Conservation (phyloP, 805 yeast species). For the Cyberlindnera xishuangbannaensis region DNA sequence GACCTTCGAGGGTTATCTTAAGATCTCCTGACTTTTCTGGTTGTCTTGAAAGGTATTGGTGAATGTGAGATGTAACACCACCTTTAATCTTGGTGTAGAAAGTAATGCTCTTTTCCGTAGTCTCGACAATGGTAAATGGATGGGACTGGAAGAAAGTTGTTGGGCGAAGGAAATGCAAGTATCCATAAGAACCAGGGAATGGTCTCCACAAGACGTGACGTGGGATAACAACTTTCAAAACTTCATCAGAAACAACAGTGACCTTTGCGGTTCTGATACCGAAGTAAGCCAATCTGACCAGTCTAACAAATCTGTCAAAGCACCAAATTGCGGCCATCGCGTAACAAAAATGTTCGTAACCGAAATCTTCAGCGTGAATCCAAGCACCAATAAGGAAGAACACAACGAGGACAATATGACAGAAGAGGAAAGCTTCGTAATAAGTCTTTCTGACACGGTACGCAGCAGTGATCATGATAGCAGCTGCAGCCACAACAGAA, state of each 20-base stretch:
- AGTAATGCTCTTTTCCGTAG: constrained; percentile 33
- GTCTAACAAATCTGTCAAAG: constrained; percentile 45
- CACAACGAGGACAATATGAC: constrained; percentile 52
- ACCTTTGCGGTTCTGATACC: constrained; percentile 23
- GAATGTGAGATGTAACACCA: constrained; percentile 38
- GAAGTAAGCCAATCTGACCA: constrained; percentile 19
- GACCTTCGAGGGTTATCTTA: constrained; percentile 54
- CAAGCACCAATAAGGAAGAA: constrained; percentile 49
- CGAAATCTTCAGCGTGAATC: constrained; percentile 48
- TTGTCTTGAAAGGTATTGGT: constrained; percentile 23
- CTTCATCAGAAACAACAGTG: constrained; percentile 33
- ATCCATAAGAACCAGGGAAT: constrained; percentile 54
- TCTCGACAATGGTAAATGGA: constrained; percentile 58
- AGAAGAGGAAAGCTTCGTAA: constrained; percentile 56
- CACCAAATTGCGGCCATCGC: constrained; percentile 38
- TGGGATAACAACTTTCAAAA: constrained; percentile 34
- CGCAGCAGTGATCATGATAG: constrained; percentile 12
- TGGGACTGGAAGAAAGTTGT: constrained; percentile 62
- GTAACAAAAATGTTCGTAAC: constrained; percentile 42
- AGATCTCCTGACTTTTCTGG: constrained; percentile 20
- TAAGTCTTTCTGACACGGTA: constrained; percentile 43
- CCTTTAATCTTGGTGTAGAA: constrained; percentile 47
- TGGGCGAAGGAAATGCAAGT: constrained; percentile 48
- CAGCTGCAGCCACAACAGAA: constrained; percentile 9
- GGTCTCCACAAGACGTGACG: constrained; percentile 44